These are phyloP conservation scores for Linum trigynum DNA, from an alignment of 345 rosid species.

Conservation along the genomic window DNA sequence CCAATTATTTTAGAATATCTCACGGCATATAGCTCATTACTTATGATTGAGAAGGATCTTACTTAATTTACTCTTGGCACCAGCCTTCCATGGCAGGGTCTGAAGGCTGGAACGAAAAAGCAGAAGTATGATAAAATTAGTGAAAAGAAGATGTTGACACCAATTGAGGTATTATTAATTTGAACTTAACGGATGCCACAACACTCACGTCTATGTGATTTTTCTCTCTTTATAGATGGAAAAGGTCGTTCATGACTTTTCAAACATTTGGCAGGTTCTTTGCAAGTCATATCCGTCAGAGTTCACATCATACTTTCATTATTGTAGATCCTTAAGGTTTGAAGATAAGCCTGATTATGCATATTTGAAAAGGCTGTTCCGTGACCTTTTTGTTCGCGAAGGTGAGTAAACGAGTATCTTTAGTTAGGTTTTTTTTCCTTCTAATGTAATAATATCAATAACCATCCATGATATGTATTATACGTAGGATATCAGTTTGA, in stretches of 20 bases:
- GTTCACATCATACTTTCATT: neutral
- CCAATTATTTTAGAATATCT: neutral
- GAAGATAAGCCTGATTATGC: neutral
- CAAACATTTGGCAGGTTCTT: neutral
- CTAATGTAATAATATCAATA: neutral
- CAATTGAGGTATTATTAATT: neutral
- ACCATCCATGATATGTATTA: neutral
- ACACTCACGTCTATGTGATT: neutral
- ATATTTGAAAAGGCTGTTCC: neutral
- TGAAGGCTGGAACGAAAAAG: neutral
- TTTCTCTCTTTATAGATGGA: too few species aligned
- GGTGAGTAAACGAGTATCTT: neutral
- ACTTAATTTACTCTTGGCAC: neutral
- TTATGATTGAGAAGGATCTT: neutral
- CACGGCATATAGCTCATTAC: neutral
- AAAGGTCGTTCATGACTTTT: neutral
- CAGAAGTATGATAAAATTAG: neutral
- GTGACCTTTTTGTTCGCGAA: neutral
- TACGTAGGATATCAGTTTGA: neutral
- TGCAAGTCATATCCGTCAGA: neutral
- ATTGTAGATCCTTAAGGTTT: neutral
- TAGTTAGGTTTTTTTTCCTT: neutral
- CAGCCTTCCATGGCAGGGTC: slow-evolving; percentile 1
- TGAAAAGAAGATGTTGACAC: neutral
- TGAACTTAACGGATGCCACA: neutral